Conservation (phyloP, 345 rosid genomes). For the Capsella bursapastoris region DNA sequence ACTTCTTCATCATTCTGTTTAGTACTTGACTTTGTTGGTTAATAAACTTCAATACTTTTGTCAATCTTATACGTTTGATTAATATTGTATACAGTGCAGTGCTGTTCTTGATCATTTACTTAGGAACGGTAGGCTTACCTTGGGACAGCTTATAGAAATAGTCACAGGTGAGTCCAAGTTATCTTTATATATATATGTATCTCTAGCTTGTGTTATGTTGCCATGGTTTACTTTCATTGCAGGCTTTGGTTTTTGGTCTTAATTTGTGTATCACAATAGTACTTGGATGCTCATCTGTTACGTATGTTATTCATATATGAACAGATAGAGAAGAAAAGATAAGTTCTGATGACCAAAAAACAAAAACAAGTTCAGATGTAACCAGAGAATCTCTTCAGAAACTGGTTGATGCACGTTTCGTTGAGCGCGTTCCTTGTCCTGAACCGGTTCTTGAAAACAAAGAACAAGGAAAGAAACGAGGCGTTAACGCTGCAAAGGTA, state of each 20-base stretch:
- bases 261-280: neutral
- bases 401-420: constrained; percentile 63
- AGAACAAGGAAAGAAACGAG: constrained; percentile 64
- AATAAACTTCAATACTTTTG: neutral
- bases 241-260: neutral
- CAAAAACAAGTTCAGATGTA: constrained; percentile 43
- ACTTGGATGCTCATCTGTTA: constrained; percentile 1
- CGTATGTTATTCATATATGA: too few species aligned
- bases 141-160: constrained; percentile 71
- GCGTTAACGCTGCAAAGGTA: constrained; percentile 75
- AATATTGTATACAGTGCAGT: constrained; percentile 55
- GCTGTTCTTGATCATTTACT: constrained; percentile 71
- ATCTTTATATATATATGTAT: neutral
- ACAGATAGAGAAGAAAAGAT: neutral
- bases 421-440: constrained; percentile 82
- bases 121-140: constrained; percentile 79
- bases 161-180: constrained; percentile 54
- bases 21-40: neutral
- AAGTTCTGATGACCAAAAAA: constrained; percentile 38
- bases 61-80: constrained; percentile 2
- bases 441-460: constrained; percentile 69
- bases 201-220: constrained; percentile 9
- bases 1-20: neutral
- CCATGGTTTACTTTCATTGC: neutral
- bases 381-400: constrained; percentile 55